Evolutionary conservation across 2,329 filamentous ascomycete genomes (phyloP), one percentile per base, ranked within the genome.

Genomic region (Microcera coccophila): DNA sequence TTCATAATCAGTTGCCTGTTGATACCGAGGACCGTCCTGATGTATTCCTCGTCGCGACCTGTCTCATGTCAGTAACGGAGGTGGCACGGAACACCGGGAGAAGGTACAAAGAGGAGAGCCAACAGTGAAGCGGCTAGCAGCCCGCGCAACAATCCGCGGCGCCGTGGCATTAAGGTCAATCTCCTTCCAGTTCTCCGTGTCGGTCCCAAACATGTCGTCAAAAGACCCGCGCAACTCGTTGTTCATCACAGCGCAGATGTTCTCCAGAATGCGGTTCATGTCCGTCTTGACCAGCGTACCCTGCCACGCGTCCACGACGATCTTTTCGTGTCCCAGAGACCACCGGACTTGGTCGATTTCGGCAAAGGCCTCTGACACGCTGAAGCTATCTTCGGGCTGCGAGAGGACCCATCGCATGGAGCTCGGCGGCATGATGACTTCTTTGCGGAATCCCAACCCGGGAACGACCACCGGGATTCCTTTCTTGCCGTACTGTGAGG

Each of bases 391-490:
- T 1, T 73, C 69, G 1, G 67, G 68, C 38, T 72, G 71, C 3
- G 57, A 49, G 7, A 64, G 46, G 2, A 65, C 49, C 69, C 70
- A 73, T 24, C 62, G 58, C 58, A 73, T 56, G 1, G 63, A 57
- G 29, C 50, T 63, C 5, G 58, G 55, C 0, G 71, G 71, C n/a
- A 74, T 49, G 33, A 72, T 61, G n/a, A 72, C 50, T 45, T 72
- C 69, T 31, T 62, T 60, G 17, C 64, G 63, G 21, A 65, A 58
- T 3, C 63, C 66, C 5, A 70, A 54, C 4, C 66, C 65, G 0
- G 70, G 70, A 5, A 72, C 41, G 2, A 73, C 53, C 3, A 72
- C 70, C 0, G 68, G 54, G 24, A 61, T 60, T n/a, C 67, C 68
- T 14, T 63, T 61, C 36, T 72, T 72, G 18, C 60, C 55, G 44